These are phyloP conservation scores for Parathielavia hyrcaniae DNA, from an alignment of 495 filamentous ascomycete species.

Conservation along the genomic window DNA sequence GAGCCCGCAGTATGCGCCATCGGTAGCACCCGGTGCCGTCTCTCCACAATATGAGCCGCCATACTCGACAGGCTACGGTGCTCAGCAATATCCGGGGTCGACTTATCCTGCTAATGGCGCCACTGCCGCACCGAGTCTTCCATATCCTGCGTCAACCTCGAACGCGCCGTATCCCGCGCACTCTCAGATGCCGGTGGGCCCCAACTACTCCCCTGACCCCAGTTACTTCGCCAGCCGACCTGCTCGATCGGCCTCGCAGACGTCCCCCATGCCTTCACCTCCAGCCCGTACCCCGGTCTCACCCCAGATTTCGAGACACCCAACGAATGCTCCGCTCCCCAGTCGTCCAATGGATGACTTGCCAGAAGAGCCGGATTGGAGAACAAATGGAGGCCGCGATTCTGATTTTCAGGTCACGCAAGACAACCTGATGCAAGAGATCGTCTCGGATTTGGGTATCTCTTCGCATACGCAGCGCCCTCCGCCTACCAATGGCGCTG, in stretches of 20 bases:
- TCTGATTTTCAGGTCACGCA: slow-evolving; percentile 39
- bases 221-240: slow-evolving; percentile 37
- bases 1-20: slow-evolving; percentile 32
- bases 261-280: slow-evolving; percentile 40
- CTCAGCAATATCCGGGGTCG: slow-evolving; percentile 24
- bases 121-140: slow-evolving; percentile 19
- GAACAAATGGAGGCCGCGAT: slow-evolving; percentile 26
- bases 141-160: slow-evolving; percentile 34
- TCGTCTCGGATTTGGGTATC: slow-evolving; percentile 44
- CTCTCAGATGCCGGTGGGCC: slow-evolving; percentile 44
- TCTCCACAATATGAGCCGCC: slow-evolving; percentile 29
- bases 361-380: slow-evolving; percentile 38
- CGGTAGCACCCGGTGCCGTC: slow-evolving; percentile 17
- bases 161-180: slow-evolving; percentile 42
- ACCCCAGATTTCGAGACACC: slow-evolving; percentile 43
- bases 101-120: slow-evolving; percentile 32
- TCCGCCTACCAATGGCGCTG: slow-evolving; percentile 31
- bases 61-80: slow-evolving; percentile 23
- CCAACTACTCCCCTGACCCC: slow-evolving; percentile 41
- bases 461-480: slow-evolving; percentile 31
- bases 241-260: slow-evolving; percentile 40
- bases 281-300: slow-evolving; percentile 28
- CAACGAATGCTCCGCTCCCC: slow-evolving; percentile 51
- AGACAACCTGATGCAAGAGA: slow-evolving; percentile 50
- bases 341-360: slow-evolving; percentile 45